Evolutionary conservation across 805 yeast genomes (phyloP).

Genomic region (Scheffersomyces lignosus): DNA sequence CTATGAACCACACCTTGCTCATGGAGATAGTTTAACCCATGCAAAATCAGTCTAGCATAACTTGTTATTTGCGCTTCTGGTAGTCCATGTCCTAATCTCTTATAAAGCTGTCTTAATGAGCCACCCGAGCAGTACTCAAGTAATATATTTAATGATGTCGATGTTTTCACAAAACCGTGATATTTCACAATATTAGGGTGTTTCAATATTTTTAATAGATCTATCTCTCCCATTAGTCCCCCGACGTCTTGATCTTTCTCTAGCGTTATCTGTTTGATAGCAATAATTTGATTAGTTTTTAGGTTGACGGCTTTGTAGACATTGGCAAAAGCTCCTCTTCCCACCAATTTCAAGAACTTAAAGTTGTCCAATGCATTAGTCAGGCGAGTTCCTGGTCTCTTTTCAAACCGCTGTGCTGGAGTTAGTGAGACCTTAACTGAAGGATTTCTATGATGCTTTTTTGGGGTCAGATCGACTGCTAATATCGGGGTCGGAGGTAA

Average conservation of each 20-base stretch:
- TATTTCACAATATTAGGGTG: constrained; percentile 70
- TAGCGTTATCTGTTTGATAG: constrained; percentile 75
- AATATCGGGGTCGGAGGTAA: neutral
- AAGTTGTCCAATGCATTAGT: constrained; percentile 48
- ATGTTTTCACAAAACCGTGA: constrained; percentile 63
- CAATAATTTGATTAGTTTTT: constrained; percentile 66
- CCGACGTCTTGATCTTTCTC: constrained; percentile 46
- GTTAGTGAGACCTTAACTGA: constrained; percentile 45
- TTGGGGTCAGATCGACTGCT: neutral
- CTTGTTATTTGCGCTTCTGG: constrained; percentile 53
- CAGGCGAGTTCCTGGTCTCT: constrained; percentile 38
- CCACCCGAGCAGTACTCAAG: constrained; percentile 67
- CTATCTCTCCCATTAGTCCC: constrained; percentile 65
- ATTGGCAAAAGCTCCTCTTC: constrained; percentile 89
- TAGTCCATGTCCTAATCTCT: constrained; percentile 48
- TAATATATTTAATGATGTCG: constrained; percentile 53
- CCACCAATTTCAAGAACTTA: constrained; percentile 62
- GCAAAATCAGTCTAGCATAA: constrained; percentile 54
- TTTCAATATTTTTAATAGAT: constrained; percentile 59
- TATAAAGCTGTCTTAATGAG: constrained; percentile 55
- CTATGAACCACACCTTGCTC: constrained; percentile 77
- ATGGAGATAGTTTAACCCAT: constrained; percentile 65
- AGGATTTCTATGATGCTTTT: constrained; percentile 19
- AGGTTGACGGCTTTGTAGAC: constrained; percentile 76
- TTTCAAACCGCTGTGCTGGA: constrained; percentile 54